phyloP scores from a whole-genome alignment of 2,329 filamentous ascomycete species.

The Cercospora sp. region DNA sequence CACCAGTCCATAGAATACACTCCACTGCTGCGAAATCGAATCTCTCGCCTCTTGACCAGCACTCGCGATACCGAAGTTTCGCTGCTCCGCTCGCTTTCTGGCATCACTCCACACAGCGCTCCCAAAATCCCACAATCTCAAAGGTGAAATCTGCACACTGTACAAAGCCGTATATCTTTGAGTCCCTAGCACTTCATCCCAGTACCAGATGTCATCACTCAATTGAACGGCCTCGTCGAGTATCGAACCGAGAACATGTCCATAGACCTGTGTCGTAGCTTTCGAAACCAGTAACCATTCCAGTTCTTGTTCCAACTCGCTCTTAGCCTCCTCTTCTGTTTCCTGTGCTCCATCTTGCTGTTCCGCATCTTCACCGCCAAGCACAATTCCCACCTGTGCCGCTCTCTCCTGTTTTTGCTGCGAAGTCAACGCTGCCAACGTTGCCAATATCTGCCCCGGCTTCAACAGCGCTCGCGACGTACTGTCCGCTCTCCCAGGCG shows the following conservation, averaged over 20 bases:
- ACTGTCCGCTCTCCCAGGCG: conserved; percentile 31
- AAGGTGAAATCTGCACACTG: conserved; percentile 79
- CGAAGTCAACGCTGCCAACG: conserved; percentile 18
- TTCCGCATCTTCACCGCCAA: conserved; percentile 13
- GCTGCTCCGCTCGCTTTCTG: conserved; percentile 39
- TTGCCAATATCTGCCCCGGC: conserved; percentile 16
- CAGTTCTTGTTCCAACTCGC: conserved; percentile 69
- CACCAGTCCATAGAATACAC: conserved; percentile 75
- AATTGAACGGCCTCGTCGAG: conserved; percentile 81
- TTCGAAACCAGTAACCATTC: conserved; percentile 92
- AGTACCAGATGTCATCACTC: conserved; percentile 89
- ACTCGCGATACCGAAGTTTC: conserved; percentile 29
- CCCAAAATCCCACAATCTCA: conserved; percentile 70
- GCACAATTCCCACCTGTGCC: conserved; percentile 11
- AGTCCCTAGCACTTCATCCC: conserved; percentile 83
- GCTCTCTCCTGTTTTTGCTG: conserved; percentile 16
- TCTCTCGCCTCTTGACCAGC: conserved; percentile 36
- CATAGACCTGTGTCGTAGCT: conserved; percentile 87
- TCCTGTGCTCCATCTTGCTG: background rate
- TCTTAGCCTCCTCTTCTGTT: conserved; percentile 22
- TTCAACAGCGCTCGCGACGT: conserved; percentile 25
- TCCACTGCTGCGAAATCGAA: conserved; percentile 35
- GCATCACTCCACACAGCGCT: conserved; percentile 69
- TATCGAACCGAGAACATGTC: conserved; percentile 72
- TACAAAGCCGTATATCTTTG: conserved; percentile 79